Evolutionary conservation across 306 rosid genomes (phyloP).

Genomic region (Astragalus glycyphyllos): DNA sequence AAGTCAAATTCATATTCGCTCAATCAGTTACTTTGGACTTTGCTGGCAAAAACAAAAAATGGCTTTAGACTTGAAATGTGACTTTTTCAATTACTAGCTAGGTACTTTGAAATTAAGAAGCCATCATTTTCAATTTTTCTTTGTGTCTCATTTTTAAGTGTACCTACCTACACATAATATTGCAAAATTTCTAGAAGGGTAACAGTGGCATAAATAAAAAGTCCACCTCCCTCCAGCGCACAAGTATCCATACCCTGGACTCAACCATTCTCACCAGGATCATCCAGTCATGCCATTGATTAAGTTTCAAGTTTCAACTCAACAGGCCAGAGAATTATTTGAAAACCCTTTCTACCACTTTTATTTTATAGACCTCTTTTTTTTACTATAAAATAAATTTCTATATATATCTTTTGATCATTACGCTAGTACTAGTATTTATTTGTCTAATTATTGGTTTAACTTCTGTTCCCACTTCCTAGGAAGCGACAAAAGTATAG

Average conservation of each 20-base stretch:
- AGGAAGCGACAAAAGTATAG: no score
- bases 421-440: conserved; percentile 1
- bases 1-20: no score
- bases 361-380: no score
- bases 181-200: no score
- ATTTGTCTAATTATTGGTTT: not conserved
- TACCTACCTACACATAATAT: no score
- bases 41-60: conserved; percentile 15
- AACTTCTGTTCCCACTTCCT: no score
- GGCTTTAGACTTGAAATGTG: conserved; percentile 29
- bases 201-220: no score
- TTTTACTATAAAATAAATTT: no score
- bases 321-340: conserved; percentile 12
- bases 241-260: conserved; percentile 29
- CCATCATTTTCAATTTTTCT: conserved; percentile 19
- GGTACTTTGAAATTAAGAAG: conserved; percentile 27
- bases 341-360: not conserved
- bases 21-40: not conserved
- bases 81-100: not conserved
- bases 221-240: no score
- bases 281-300: conserved; percentile 33
- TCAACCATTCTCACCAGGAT: conserved; percentile 42
- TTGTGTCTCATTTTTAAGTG: conserved; percentile 20
- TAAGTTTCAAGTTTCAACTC: conserved; percentile 37
- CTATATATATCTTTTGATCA: conserved; percentile 36